A percentile compares a stretch with the other conserved stretches of the same genome.
These are phyloP conservation scores for Talaromyces wortmannii DNA, from an alignment of 495 filamentous ascomycete species.

Conservation along the genomic window DNA sequence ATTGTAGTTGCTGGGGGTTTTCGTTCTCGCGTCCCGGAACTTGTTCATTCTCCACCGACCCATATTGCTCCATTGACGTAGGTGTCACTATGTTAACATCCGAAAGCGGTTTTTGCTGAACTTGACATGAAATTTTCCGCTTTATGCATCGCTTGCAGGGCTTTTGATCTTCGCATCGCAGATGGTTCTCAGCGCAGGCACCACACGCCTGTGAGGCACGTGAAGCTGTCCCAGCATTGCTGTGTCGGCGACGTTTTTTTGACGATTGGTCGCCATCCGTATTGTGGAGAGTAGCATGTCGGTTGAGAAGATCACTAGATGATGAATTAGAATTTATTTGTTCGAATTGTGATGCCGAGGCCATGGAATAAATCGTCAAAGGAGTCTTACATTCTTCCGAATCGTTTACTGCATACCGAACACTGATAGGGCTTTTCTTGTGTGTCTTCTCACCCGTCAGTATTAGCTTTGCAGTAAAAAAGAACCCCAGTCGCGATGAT, in stretches of 20 bases:
- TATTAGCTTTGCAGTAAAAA: not conserved
- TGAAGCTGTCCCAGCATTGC: constrained; percentile 33
- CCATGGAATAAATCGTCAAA: not conserved
- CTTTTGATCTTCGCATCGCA: constrained; percentile 48
- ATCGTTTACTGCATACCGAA: constrained; percentile 46
- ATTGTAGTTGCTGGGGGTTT: too few relatives aligned
- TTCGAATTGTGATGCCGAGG: not conserved
- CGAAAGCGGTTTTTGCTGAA: constrained; percentile 21
- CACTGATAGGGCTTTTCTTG: constrained; percentile 46
- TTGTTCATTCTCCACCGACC: too few relatives aligned
- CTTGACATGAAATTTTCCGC: constrained; percentile 38
- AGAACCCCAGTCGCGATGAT: not conserved
- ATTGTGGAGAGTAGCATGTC: constrained; percentile 46
- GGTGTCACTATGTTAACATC: constrained; percentile 19
- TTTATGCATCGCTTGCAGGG: constrained; percentile 41
- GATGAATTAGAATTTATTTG: not conserved
- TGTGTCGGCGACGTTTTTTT: constrained; percentile 35
- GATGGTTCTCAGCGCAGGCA: constrained; percentile 42
- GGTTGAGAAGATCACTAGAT: constrained; percentile 42
- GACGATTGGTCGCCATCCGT: constrained; percentile 20
- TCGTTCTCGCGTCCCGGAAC: too few relatives aligned
- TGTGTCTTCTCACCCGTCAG: constrained; percentile 23
- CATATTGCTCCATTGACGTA: constrained; percentile 7
- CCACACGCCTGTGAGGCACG: constrained; percentile 50
- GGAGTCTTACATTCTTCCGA: constrained; percentile 36